Percentiles rank a stretch among this genome's conserved stretches.
Evolutionary conservation across 2,329 filamentous ascomycete genomes (phyloP).

Genomic region (Botryotinia globosa): DNA sequence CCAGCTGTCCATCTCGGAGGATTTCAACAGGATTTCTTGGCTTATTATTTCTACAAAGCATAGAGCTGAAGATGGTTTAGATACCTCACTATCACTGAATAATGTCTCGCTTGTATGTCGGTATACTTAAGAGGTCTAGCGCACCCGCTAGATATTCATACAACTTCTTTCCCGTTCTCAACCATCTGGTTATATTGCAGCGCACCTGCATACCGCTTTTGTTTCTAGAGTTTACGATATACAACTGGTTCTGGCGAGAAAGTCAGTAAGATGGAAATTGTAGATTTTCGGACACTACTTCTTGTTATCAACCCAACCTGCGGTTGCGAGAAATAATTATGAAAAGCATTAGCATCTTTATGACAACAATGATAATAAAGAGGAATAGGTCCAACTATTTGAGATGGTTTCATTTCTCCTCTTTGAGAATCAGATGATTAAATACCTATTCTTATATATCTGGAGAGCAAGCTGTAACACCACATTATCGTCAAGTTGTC

Average conservation of each 20-base stretch:
- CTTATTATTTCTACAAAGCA: fast-evolving
- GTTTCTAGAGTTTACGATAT: background rate
- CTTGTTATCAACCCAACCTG: background rate
- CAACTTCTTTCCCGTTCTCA: too few species aligned
- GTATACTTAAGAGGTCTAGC: background rate
- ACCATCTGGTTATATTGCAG: background rate
- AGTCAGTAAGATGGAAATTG: background rate
- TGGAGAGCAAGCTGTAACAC: too few species aligned
- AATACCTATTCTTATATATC: too few species aligned
- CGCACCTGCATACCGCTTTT: background rate
- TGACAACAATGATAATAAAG: background rate
- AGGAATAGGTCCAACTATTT: background rate
- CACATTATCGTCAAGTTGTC: too few species aligned
- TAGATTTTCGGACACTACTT: background rate
- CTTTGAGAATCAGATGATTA: too few species aligned
- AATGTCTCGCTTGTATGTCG: background rate
- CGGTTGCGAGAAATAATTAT: background rate
- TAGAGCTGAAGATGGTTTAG: background rate
- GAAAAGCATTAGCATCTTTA: background rate
- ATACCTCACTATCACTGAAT: background rate
- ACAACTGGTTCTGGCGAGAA: fast-evolving
- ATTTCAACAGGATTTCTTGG: background rate
- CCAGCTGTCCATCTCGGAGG: background rate
- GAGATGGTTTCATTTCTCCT: background rate
- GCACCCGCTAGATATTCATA: too few species aligned